phyloP scores from a whole-genome alignment of 805 yeast species.

The Kodamaea neixiangensis region DNA sequence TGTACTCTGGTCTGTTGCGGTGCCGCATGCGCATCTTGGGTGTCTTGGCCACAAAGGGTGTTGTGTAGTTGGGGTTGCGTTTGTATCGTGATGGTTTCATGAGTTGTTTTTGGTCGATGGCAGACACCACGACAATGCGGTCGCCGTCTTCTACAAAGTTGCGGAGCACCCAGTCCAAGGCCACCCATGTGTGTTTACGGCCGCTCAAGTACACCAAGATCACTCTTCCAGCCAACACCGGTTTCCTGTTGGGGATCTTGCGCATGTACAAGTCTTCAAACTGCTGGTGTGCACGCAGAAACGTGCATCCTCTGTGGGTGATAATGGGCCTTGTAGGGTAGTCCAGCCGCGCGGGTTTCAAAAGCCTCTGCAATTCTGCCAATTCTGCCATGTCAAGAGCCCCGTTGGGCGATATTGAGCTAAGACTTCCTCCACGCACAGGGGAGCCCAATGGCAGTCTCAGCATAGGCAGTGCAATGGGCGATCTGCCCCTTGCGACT shows the following conservation, averaged over 20 bases:
- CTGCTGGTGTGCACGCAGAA: slow-evolving; percentile 47
- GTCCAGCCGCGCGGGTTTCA: slow-evolving; percentile 14
- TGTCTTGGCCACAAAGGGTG: slow-evolving; percentile 18
- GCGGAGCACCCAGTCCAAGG: slow-evolving; percentile 67
- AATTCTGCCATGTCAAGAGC: slow-evolving; percentile 9
- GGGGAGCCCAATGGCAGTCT: slow-evolving; percentile 11
- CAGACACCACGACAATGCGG: slow-evolving; percentile 60
- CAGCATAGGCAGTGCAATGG: slow-evolving; percentile 9
- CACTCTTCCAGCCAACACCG: slow-evolving; percentile 53
- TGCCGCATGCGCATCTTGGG: slow-evolving; percentile 35
- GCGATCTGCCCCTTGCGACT: slow-evolving; percentile 11
- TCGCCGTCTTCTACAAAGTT: slow-evolving; percentile 64
- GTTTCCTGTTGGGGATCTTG: slow-evolving; percentile 30
- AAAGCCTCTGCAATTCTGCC: slow-evolving; percentile 9
- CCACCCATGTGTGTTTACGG: slow-evolving; percentile 79
- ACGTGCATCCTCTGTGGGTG: slow-evolving; percentile 44
- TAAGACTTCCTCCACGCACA: slow-evolving; percentile 1
- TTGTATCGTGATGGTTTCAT: neutral
- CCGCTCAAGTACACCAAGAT: slow-evolving; percentile 69
- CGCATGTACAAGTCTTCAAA: slow-evolving; percentile 50
- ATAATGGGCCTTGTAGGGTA: slow-evolving; percentile 45
- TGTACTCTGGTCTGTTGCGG: slow-evolving; percentile 48
- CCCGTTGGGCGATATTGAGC: slow-evolving; percentile 16
- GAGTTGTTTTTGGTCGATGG: slow-evolving; percentile 33
- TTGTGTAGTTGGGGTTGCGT: slow-evolving; percentile 7